Percentiles rank a stretch among this genome's conserved stretches.
Conservation (phyloP, 2,329 filamentous ascomycete genomes). For the Penicillium rolfsii region DNA sequence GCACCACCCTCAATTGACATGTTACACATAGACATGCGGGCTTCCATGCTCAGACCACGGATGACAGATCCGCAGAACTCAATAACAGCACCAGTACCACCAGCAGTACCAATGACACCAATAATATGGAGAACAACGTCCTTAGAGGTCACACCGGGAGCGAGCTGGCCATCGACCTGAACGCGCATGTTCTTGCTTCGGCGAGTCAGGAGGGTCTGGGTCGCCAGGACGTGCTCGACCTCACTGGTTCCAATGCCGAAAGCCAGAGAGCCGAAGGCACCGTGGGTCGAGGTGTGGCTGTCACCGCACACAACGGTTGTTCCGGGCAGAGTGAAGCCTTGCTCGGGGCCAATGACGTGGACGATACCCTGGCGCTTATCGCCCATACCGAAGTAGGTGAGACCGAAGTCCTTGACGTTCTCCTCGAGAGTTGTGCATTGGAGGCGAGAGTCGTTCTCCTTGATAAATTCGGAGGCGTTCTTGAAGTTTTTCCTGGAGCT, state of each 20-base stretch:
- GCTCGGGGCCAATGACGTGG: slow-evolving; percentile 96
- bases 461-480: slow-evolving; percentile 89
- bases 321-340: slow-evolving; percentile 95
- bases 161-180: slow-evolving; percentile 87
- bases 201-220: slow-evolving; percentile 91
- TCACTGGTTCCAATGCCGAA: slow-evolving; percentile 98
- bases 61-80: slow-evolving; percentile 98
- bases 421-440: slow-evolving; percentile 97
- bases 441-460: slow-evolving; percentile 88
- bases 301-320: slow-evolving; percentile 98
- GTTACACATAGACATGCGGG: slow-evolving; percentile 99
- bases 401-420: slow-evolving; percentile 93
- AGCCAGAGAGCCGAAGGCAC: slow-evolving; percentile 90
- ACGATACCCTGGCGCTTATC: slow-evolving; percentile 98
- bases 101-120: slow-evolving; percentile 90
- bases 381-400: slow-evolving; percentile 95
- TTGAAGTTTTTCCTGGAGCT: slow-evolving; percentile 89
- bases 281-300: slow-evolving; percentile 97
- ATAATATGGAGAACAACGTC: slow-evolving; percentile 93
- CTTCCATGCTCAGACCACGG: slow-evolving; percentile 87
- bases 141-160: slow-evolving; percentile 92
- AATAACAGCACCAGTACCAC: slow-evolving; percentile 91
- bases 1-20: slow-evolving; percentile 98
- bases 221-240: slow-evolving; percentile 97
- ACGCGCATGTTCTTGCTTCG: slow-evolving; percentile 99